phyloP scores from a whole-genome alignment of 2,329 filamentous ascomycete species.

The Alternaria arbusti region DNA sequence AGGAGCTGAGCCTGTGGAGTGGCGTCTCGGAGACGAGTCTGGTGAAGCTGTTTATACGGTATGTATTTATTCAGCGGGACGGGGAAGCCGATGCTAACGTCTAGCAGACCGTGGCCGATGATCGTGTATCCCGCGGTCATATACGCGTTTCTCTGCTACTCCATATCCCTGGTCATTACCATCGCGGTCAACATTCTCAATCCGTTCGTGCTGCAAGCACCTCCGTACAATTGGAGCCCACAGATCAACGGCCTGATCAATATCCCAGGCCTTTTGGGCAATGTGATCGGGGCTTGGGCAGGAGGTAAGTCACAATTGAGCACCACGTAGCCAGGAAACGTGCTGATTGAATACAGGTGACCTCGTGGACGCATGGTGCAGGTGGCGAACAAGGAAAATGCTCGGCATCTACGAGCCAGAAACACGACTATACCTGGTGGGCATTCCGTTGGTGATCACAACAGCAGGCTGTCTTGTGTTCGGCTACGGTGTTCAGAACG shows the following conservation, averaged over 20 bases:
- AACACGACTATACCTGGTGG: conserved; percentile 50
- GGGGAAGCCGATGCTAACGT: neutral
- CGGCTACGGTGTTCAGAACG: conserved; percentile 53
- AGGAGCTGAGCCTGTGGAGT: conserved; percentile 46
- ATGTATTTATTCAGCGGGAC: neutral
- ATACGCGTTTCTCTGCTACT: conserved; percentile 48
- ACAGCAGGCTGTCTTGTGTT: conserved; percentile 54
- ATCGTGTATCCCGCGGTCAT: conserved; percentile 48
- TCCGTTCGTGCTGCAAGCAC: conserved; percentile 49
- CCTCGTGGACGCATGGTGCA: conserved; percentile 53
- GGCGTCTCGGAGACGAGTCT: conserved; percentile 40
- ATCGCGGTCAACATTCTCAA: conserved; percentile 51
- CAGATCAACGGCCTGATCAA: conserved; percentile 50
- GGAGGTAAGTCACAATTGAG: conserved; percentile 31
- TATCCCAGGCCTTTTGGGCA: conserved; percentile 52
- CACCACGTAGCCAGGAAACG: neutral
- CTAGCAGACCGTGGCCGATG: conserved; percentile 45
- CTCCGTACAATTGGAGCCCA: conserved; percentile 47
- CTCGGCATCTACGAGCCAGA: conserved; percentile 56
- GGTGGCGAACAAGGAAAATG: conserved; percentile 50
- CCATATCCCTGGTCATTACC: conserved; percentile 47
- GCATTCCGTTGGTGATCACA: conserved; percentile 52
- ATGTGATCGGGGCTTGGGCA: conserved; percentile 51
- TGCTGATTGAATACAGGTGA: conserved; percentile 36
- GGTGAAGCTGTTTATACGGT: conserved; percentile 42